Percentiles rank a stretch among this genome's conserved stretches.
Evolutionary conservation across 306 rosid species (phyloP).

Genomic region (barrel medic (Medicago truncatula)): MtrunA17r5.0-ANR NC_053044.1:54390001-54390500

Average conservation of each 20-base stretch:
- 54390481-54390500: not conserved
- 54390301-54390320: not conserved
- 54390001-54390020: not conserved
- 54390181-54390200: not conserved
- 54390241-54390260: not conserved
- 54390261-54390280: not conserved
- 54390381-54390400: not conserved
- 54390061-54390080: not conserved
- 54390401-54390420: not conserved
- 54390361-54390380: not conserved
- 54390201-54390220: not conserved
- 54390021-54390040: conserved; percentile 13
- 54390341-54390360: not conserved
- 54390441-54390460: conserved; percentile 1
- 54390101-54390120: no score
- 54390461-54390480: conserved; percentile 15
- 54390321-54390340: conserved; percentile 7
- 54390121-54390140: not conserved
- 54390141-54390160: not conserved
- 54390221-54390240: not conserved
- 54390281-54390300: not conserved
- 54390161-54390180: not conserved
- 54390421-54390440: not conserved
- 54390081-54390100: not conserved
- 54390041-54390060: no score